Base-by-base conservation (phyloP, 306 rosid species). In the Psophocarpus tetragonolobus region DNA sequence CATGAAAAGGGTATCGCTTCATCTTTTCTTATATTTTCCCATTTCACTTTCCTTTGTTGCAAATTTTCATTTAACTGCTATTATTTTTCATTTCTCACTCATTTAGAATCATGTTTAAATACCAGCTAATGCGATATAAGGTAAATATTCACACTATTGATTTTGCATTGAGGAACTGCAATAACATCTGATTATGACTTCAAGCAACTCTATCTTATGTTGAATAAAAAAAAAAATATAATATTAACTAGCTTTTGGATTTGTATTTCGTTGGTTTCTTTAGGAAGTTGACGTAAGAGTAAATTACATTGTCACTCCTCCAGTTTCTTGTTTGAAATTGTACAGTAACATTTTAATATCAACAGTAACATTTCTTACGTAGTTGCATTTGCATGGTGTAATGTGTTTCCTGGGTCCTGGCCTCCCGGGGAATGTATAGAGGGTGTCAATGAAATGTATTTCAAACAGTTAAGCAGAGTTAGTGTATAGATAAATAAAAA, bases 1-100 rank as follows among this genome's bases (percentile, higher is more conserved):
- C 82, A 92, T 92, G 98, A 91, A 91, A 86, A 87, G 96, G 92
- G 98, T 92, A 82, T 62, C 78, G 12, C 9, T 2, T 6, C 2
- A 0, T 30, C 24, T 14, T 2, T 29, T 32, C 18, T 61, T 30
- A 2, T 47, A 44, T 13, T 44, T 2, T 30, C 33, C 33, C 33
- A n/a, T n/a, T n/a, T n/a, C n/a, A n/a, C n/a, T n/a, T n/a, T n/a
- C n/a, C n/a, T n/a, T n/a, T n/a, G n/a, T n/a, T n/a, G n/a, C n/a
- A n/a, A n/a, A n/a, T n/a, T n/a, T n/a, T n/a, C n/a, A n/a, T n/a
- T n/a, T n/a, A n/a, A n/a, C n/a, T n/a, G n/a, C n/a, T n/a, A n/a
- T n/a, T n/a, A n/a, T n/a, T n/a, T n/a, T n/a, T n/a, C n/a, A n/a
- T n/a, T n/a, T n/a, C n/a, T n/a, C n/a, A n/a, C n/a, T n/a, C 17